A percentile compares a stretch with the other conserved stretches of the same genome.
phyloP scores from a whole-genome alignment of 2,329 filamentous ascomycete species.

The Furcasterigmium sp. region DNA sequence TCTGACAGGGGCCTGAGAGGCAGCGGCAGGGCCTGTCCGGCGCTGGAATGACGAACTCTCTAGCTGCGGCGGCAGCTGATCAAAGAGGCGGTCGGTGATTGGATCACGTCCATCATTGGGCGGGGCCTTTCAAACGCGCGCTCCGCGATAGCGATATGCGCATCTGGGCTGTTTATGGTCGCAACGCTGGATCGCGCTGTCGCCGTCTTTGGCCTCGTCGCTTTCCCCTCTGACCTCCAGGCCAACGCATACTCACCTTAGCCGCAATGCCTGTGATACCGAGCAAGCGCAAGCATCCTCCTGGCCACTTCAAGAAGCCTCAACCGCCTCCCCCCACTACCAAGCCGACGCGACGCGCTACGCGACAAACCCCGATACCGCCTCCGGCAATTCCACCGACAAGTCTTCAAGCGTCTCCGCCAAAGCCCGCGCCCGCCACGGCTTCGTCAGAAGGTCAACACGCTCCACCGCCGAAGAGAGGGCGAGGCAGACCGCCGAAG shows the following conservation, averaged over 20 bases:
- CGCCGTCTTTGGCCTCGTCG: too few relatives aligned
- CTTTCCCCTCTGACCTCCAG: background rate
- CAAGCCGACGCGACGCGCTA: constrained; percentile 27
- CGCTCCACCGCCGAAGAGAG: constrained; percentile 15
- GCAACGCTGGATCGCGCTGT: too few relatives aligned
- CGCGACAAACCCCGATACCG: constrained; percentile 32
- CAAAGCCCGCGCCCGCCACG: constrained; percentile 10
- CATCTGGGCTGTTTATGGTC: too few relatives aligned
- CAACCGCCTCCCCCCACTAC: constrained; percentile 9
- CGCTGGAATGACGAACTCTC: too few relatives aligned
- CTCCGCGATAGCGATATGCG: too few relatives aligned
- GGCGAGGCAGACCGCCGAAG: constrained; percentile 11
- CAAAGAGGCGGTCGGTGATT: too few relatives aligned
- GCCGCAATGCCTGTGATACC: constrained; percentile 19
- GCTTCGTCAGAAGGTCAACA: constrained; percentile 10
- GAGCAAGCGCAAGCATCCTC: constrained; percentile 29
- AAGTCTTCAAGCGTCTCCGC: constrained; percentile 7
- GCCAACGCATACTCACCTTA: background rate
- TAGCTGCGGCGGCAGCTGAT: too few relatives aligned
- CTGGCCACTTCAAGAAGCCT: constrained; percentile 15
- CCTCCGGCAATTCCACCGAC: constrained; percentile 22
- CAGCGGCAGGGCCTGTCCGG: too few relatives aligned
- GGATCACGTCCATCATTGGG: too few relatives aligned
- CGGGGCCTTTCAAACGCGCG: too few relatives aligned
- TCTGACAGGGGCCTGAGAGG: too few relatives aligned